Evolutionary conservation across 169 alveolate species (phyloP).

Genomic region (Plasmodium blacklocki): DNA sequence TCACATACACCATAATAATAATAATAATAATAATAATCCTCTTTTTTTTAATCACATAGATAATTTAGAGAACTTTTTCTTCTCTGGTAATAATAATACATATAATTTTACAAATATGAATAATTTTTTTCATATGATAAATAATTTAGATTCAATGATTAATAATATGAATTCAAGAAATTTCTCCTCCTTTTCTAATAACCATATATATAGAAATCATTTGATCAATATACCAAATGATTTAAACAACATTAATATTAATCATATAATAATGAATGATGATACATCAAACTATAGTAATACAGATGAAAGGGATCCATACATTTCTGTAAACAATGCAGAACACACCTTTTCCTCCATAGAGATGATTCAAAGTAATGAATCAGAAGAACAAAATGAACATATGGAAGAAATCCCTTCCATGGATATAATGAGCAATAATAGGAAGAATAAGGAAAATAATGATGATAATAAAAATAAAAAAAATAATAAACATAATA

Average conservation of each 20-base stretch:
- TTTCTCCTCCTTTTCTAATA: constrained; percentile 17
- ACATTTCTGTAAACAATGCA: neutral
- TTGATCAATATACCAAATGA: neutral
- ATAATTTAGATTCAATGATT: constrained; percentile 26
- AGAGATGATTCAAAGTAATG: no score
- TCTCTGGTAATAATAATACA: neutral
- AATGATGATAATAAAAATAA: neutral
- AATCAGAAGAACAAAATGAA: no score
- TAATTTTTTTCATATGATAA: constrained; percentile 37
- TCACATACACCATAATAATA: neutral
- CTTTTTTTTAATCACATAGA: neutral
- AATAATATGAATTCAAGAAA: constrained; percentile 8
- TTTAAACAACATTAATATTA: neutral
- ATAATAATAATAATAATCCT: neutral
- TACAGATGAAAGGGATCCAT: neutral
- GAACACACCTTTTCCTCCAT: no score
- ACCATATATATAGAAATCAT: neutral
- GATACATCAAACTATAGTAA: neutral
- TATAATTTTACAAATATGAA: constrained; percentile 8
- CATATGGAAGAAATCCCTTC: neutral
- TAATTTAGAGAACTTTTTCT: neutral
- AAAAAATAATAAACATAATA: neutral
- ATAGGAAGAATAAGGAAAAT: neutral
- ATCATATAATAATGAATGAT: neutral
- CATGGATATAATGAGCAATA: neutral